Evolutionary conservation across 148 eudicot genomes (phyloP).

Genomic region (Camellia granthamiana): DNA sequence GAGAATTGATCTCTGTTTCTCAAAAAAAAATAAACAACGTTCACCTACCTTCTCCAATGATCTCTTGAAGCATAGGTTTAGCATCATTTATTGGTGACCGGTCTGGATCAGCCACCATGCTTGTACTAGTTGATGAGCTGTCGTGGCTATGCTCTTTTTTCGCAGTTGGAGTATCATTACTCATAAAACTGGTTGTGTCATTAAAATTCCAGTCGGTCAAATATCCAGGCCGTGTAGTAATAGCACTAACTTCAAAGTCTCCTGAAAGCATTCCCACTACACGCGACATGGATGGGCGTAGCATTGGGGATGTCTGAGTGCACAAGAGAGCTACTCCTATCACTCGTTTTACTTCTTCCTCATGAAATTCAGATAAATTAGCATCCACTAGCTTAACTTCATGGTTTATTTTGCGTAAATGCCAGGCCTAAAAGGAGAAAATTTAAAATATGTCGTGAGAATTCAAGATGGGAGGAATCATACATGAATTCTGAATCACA

Average conservation of each 20-base stretch:
- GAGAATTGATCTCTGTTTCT: neutral
- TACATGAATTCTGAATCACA: too few species aligned
- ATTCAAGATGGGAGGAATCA: neutral
- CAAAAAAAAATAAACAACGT: neutral
- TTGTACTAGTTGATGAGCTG: constrained; percentile 29
- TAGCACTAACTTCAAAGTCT: constrained; percentile 52
- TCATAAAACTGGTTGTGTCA: constrained; percentile 42
- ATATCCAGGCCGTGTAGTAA: constrained; percentile 68
- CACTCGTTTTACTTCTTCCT: constrained; percentile 59
- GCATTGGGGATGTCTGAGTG: constrained; percentile 76
- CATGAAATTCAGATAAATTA: constrained; percentile 39
- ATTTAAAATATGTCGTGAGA: neutral
- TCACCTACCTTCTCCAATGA: constrained; percentile 34
- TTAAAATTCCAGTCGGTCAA: constrained; percentile 63
- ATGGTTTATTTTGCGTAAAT: constrained; percentile 55
- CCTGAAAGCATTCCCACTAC: constrained; percentile 80
- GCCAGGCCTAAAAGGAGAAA: constrained; percentile 54
- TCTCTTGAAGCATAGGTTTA: constrained; percentile 23
- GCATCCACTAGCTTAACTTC: constrained; percentile 60
- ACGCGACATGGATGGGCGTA: constrained; percentile 90
- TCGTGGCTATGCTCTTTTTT: neutral
- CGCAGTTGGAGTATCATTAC: constrained; percentile 29
- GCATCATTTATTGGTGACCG: constrained; percentile 25
- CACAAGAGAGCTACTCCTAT: constrained; percentile 69
- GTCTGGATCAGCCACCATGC: constrained; percentile 14